Conservation (phyloP, 208 protist species). For the Eutreptiella sp. region DNA sequence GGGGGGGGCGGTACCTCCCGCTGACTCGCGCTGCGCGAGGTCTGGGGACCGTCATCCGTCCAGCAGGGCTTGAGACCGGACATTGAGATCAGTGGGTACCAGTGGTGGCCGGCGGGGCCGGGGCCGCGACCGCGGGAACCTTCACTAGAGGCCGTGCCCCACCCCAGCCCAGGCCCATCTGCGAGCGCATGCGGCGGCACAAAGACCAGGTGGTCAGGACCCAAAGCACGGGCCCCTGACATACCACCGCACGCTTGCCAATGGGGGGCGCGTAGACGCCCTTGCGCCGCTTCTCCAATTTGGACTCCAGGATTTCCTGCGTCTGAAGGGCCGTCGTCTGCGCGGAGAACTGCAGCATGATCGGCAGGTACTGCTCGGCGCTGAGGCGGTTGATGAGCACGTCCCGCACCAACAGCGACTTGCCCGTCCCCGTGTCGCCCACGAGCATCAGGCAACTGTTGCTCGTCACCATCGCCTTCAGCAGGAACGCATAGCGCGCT, state of each 20-base stretch:
- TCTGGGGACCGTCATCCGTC: too few relatives aligned
- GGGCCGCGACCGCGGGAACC: too few relatives aligned
- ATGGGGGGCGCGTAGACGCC: conserved; percentile 45
- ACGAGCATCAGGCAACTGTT: conserved; percentile 45
- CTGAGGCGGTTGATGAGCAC: conserved; percentile 61
- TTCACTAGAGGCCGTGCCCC: too few relatives aligned
- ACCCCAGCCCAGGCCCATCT: too few relatives aligned
- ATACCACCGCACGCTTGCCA: conserved; percentile 43
- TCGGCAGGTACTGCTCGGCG: conserved; percentile 67
- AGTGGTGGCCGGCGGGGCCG: too few relatives aligned
- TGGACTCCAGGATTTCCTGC: conserved; percentile 75
- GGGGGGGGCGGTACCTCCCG: too few relatives aligned
- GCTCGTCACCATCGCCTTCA: conserved; percentile 68
- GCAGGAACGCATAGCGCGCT: conserved; percentile 77
- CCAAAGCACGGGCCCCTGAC: too few relatives aligned
- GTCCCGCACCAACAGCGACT: conserved; percentile 62
- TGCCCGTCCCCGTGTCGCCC: conserved; percentile 48
- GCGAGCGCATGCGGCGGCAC: too few relatives aligned
- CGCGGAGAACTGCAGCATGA: conserved; percentile 89
- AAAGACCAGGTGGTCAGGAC: too few relatives aligned
- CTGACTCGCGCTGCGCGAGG: too few relatives aligned
- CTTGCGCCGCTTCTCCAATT: conserved; percentile 47
- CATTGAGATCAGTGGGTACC: too few relatives aligned
- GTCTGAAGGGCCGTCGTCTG: conserved; percentile 81
- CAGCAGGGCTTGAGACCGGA: too few relatives aligned